A percentile compares a stretch with the other conserved stretches of the same genome.
Evolutionary conservation across 345 rosid species (phyloP).

Genomic region (Eucalyptus pumila): DNA sequence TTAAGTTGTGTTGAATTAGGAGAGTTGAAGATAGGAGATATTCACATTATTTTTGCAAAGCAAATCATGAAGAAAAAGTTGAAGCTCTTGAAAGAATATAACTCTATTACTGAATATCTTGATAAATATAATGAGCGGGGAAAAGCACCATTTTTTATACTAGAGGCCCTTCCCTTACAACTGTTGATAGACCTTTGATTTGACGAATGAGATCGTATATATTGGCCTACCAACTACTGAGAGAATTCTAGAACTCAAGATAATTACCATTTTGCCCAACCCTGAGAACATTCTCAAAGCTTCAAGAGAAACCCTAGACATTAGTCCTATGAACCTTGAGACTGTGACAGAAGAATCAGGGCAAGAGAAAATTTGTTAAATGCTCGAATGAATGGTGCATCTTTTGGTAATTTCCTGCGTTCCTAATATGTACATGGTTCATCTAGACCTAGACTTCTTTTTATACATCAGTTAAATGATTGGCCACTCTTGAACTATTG

Average conservation of each 20-base stretch:
- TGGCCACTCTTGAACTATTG: background rate
- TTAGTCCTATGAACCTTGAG: background rate
- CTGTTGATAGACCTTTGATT: background rate
- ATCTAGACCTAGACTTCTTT: background rate
- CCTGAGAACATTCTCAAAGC: background rate
- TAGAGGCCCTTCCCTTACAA: too few relatives aligned
- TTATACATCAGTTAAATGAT: too few relatives aligned
- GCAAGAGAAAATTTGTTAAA: background rate
- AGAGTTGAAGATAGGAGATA: too few relatives aligned
- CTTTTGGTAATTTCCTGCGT: background rate
- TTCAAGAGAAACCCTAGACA: background rate
- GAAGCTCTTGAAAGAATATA: accelerated
- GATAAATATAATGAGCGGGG: too few relatives aligned
- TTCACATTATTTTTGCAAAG: too few relatives aligned
- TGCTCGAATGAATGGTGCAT: background rate
- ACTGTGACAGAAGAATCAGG: background rate
- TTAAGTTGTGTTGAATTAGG: too few relatives aligned
- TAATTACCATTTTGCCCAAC: background rate
- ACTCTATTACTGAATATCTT: accelerated
- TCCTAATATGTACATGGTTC: background rate
- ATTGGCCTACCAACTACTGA: background rate
- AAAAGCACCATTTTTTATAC: too few relatives aligned
- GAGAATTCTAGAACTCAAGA: too few relatives aligned
- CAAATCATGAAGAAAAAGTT: background rate
- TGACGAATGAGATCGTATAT: accelerated